Evolutionary conservation across 176 grass and related monocot species (phyloP), one percentile per base, ranked within the genome.

Genomic region (Oryza meridionalis): DNA sequence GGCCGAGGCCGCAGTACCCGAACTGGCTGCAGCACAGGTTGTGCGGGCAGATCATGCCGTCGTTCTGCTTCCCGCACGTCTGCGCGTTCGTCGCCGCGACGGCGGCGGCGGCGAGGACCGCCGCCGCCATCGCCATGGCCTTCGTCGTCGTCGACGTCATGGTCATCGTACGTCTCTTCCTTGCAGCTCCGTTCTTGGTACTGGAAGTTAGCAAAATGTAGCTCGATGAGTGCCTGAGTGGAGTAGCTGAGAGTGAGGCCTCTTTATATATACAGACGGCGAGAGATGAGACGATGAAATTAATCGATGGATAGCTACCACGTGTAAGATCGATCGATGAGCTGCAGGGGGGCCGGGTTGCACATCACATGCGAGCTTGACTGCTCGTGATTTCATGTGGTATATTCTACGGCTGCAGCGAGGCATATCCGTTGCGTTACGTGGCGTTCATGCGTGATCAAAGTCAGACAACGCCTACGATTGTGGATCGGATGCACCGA

Each of bases 11-110:
- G 2, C 69, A 72, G 42, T 26, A 72, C 0, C 69, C 69, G 1
- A 5, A 44, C 69, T 72, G 38, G 40, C 69, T 72, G 40, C 69
- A 72, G 69, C 69, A 72, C 21, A 72, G 9, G 40, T 72, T 72
- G 40, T 46, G 25, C 0, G 69, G 40, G n/a, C 69, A 72, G 1
- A 11, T 2, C 1, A 2, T 6, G 10, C 69, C 69, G 38, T 1
- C 10, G 33, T 38, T 40, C 69, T 71, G 69, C 37, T 6, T 24
- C 21, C 69, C 69, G 38, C 69, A 71, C 1, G 53, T 58, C 53
- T 58, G 53, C 0, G 53, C 53, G 17, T 9, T 17, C 7, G 53
- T n/a, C 17, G 53, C n/a, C 19, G 12, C 4, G 3, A 14, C 0
- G 1, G 17, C 51, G 51, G 51, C 51, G 51, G 17, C 1, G 50